Base-by-base conservation (phyloP, 2,329 filamentous ascomycete species). In the Rhynchosporium graminicola region DNA sequence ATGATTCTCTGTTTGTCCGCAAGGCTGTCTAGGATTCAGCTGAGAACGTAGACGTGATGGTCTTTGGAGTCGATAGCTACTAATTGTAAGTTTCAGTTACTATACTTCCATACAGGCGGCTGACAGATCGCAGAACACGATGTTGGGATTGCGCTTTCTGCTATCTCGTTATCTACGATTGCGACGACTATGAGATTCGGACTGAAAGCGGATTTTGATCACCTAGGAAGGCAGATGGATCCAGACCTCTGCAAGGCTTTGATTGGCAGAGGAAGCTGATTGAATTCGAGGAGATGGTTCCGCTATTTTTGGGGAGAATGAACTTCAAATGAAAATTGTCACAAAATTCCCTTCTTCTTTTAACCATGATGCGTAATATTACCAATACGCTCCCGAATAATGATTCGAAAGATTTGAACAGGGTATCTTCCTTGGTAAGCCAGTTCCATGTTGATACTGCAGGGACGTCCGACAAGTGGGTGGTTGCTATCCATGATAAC, bases 291-390 rank as follows among this genome's bases (percentile, higher is more conserved):
- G 3, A 54, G 51, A 42, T 40, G 51, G 33, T 12, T 54, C 28
- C 20, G 26, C 15, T 54, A 26, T 13, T 26, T 4, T 29, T 20
- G 15, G 40, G 6, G 2, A 36, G 3, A 54, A 13, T 54, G 51
- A 15, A 20, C 20, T 20, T 28, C 38, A 10, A 54, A 28, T 28
- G 20, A 46, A 45, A 7, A 36, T 31, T 29, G 5, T 58, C 40
- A 60, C 31, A 63, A 36, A n/a, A 63, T 55, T 1, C 47, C 54
- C 31, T 61, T 57, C 26, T 38, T 20, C 58, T 58, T n/a, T 58
- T 55, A 4, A 31, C 62, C 15, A 55, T 61, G 26, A 54, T 59
- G 29, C 51, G 54, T 38, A 54, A 42, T 6, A 10, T 15, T 8
- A 61, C 3, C 8, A 64, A 42, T 36, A 48, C 54, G 1, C 33